A percentile compares a stretch with the other conserved stretches of the same genome.
Conservation (phyloP, 495 filamentous ascomycete genomes). For the Jackrogersella multiformis region DNA sequence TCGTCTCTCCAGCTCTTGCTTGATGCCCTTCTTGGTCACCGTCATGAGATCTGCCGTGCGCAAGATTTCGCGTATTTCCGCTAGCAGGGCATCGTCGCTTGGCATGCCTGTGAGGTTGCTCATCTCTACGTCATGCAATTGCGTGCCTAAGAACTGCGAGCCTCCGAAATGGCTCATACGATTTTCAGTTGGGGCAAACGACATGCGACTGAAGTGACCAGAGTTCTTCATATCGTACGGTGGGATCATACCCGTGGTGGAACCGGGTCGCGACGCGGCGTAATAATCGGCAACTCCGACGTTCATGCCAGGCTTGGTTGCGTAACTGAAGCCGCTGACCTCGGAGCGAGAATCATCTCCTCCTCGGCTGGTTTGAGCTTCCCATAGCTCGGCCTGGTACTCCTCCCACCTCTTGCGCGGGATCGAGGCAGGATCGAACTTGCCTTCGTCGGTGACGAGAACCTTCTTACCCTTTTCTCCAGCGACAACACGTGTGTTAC, state of each 20-base stretch:
- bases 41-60: constrained; percentile 93
- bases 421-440: constrained; percentile 92
- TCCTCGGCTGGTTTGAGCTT: constrained; percentile 81
- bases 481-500: constrained; percentile 96
- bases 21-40: constrained; percentile 98
- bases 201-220: constrained; percentile 71
- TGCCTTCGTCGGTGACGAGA: constrained; percentile 96
- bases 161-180: constrained; percentile 62
- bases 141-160: constrained; percentile 61
- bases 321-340: constrained; percentile 89
- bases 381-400: constrained; percentile 97
- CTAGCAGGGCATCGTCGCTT: constrained; percentile 86
- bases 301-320: constrained; percentile 76
- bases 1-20: constrained; percentile 86
- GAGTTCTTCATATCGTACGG: constrained; percentile 47
- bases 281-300: constrained; percentile 68
- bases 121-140: constrained; percentile 73
- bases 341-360: constrained; percentile 89
- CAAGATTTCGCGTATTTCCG: constrained; percentile 94
- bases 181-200: constrained; percentile 77
- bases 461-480: constrained; percentile 93
- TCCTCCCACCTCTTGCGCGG: constrained; percentile 99
- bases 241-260: constrained; percentile 68
- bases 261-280: constrained; percentile 74
- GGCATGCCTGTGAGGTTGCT: constrained; percentile 73